phyloP scores from a whole-genome alignment of 139 green algal genomes.

The Gonium pectorale region DNA sequence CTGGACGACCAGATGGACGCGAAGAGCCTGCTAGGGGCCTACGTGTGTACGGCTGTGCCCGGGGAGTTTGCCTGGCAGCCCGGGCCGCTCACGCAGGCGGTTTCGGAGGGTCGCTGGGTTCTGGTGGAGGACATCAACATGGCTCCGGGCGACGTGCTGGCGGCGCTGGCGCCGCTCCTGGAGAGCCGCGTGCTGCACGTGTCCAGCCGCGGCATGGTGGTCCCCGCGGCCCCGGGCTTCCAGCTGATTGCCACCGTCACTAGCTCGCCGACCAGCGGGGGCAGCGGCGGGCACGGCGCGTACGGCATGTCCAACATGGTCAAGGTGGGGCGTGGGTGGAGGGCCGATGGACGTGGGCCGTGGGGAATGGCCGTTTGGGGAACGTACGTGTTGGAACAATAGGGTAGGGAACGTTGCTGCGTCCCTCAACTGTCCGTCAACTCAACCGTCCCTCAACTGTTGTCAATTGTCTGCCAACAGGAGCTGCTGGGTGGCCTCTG shows the following conservation, averaged over 20 bases:
- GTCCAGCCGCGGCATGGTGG: conserved; percentile 70
- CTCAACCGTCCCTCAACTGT: no score
- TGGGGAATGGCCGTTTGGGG: no score
- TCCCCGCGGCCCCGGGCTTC: conserved; percentile 85
- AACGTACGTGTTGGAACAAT: no score
- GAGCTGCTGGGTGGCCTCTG: conserved; percentile 87
- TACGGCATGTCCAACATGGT: conserved; percentile 65
- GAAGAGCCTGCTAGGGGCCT: conserved; percentile 95
- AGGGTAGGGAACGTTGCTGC: no score
- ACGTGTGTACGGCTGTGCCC: conserved; percentile 90
- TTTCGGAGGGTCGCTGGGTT: conserved; percentile 90
- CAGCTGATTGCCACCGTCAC: conserved; percentile 89
- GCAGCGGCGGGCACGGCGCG: conserved; percentile 37
- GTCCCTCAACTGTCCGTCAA: no score
- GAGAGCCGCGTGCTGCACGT: conserved; percentile 83
- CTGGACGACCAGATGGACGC: conserved; percentile 97
- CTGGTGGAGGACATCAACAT: conserved; percentile 95
- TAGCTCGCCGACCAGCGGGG: conserved; percentile 27
- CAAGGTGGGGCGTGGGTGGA: no score
- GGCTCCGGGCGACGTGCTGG: conserved; percentile 92
- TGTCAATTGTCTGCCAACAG: no score
- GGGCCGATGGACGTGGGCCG: no score
- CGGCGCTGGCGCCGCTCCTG: conserved; percentile 88
- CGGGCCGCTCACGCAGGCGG: conserved; percentile 91
- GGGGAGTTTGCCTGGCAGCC: conserved; percentile 97